Evolutionary conservation across 345 rosid genomes (phyloP).

Genomic region (Arabis hirsuta): DNA sequence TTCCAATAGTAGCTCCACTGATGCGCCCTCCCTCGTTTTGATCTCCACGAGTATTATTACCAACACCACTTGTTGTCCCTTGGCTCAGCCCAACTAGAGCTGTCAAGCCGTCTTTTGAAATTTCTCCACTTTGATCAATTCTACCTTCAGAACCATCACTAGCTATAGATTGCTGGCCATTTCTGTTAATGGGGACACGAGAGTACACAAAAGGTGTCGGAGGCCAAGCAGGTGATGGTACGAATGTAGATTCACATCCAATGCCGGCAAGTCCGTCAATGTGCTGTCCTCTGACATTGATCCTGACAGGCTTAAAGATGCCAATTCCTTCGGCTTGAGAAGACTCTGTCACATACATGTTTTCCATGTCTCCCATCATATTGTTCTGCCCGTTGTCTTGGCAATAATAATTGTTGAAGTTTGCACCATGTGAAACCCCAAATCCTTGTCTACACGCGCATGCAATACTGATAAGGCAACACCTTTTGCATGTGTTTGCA

Average conservation of each 20-base stretch:
- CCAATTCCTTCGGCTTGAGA: slow-evolving; percentile 78
- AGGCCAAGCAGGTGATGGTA: slow-evolving; percentile 81
- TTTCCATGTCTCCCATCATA: slow-evolving; percentile 61
- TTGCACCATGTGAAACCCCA: slow-evolving; percentile 65
- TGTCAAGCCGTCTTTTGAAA: slow-evolving; percentile 88
- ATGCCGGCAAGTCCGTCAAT: slow-evolving; percentile 98
- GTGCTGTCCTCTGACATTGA: slow-evolving; percentile 80
- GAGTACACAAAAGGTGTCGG: slow-evolving; percentile 94
- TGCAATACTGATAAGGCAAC: slow-evolving; percentile 68
- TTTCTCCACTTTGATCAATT: slow-evolving; percentile 72
- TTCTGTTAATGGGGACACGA: slow-evolving; percentile 87
- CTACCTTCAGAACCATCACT: slow-evolving; percentile 87
- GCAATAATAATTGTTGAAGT: slow-evolving; percentile 61
- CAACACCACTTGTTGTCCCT: slow-evolving; percentile 60
- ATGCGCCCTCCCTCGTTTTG: slow-evolving; percentile 61
- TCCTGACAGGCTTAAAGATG: slow-evolving; percentile 79
- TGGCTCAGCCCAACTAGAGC: slow-evolving; percentile 86
- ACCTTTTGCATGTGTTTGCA: slow-evolving; percentile 84
- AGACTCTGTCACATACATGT: slow-evolving; percentile 68
- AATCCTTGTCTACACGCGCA: slow-evolving; percentile 87
- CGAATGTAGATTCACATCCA: slow-evolving; percentile 83
- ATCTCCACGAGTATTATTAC: slow-evolving; percentile 58
- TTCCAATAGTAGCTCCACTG: slow-evolving; percentile 56
- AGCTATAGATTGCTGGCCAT: slow-evolving; percentile 74
- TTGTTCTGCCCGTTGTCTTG: slow-evolving; percentile 74